Conservation (phyloP, 352 stramenopile species). For the Peronospora destructor region DNA sequence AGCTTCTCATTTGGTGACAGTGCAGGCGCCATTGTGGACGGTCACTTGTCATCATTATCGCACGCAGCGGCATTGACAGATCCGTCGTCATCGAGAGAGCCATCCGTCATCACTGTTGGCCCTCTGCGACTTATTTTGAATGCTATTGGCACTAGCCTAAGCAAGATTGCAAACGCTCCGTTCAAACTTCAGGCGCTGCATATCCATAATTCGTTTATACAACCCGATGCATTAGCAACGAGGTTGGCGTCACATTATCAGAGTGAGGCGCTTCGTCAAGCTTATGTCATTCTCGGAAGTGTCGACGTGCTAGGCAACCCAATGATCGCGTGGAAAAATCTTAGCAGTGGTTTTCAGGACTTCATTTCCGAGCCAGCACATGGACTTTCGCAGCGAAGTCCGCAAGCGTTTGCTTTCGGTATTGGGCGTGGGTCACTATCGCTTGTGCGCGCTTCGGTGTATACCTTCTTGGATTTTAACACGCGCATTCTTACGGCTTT, state of each 20-base stretch:
- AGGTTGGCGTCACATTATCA: slow-evolving; percentile 79
- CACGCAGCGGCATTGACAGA: slow-evolving; percentile 23
- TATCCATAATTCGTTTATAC: slow-evolving; percentile 82
- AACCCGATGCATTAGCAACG: slow-evolving; percentile 62
- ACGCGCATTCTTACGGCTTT: slow-evolving; percentile 79
- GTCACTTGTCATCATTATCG: slow-evolving; percentile 36
- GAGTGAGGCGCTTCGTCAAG: slow-evolving; percentile 80
- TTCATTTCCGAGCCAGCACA: slow-evolving; percentile 80
- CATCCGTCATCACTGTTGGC: slow-evolving; percentile 57
- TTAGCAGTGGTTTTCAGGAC: slow-evolving; percentile 71
- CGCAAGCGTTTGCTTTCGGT: slow-evolving; percentile 69
- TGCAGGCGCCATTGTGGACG: slow-evolving; percentile 55
- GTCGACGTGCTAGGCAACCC: slow-evolving; percentile 85
- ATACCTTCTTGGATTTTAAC: slow-evolving; percentile 84
- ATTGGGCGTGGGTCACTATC: slow-evolving; percentile 78
- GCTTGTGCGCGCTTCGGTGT: slow-evolving; percentile 75
- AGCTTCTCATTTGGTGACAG: slow-evolving; percentile 80
- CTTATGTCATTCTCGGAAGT: slow-evolving; percentile 83
- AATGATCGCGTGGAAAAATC: slow-evolving; percentile 84
- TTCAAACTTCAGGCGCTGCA: slow-evolving; percentile 70
- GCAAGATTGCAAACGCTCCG: slow-evolving; percentile 85
- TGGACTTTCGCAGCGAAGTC: slow-evolving; percentile 71
- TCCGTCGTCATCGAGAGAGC: slow-evolving; percentile 25
- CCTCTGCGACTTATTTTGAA: slow-evolving; percentile 79
- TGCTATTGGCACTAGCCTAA: slow-evolving; percentile 80